Conservation (phyloP, 768 basidiomycete genomes). For the Rhodocollybia butyracea region DNA sequence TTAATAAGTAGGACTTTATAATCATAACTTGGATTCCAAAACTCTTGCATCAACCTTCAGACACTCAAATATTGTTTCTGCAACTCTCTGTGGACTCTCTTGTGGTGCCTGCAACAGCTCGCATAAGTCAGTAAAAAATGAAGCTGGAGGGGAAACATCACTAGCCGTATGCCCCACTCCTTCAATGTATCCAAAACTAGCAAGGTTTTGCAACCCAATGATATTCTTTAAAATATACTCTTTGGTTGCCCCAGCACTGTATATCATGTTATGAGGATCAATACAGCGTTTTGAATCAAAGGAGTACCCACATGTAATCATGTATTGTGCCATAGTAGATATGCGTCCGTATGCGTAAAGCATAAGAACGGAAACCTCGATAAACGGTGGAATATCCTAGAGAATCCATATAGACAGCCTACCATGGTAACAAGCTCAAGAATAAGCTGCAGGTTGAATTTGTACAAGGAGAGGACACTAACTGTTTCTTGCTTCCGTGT, state of each 20-base stretch:
- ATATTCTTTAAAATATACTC: neutral
- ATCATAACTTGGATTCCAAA: no score
- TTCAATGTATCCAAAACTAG: slow-evolving; percentile 2
- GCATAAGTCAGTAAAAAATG: no score
- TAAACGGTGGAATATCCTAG: slow-evolving; percentile 31
- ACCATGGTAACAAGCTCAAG: neutral
- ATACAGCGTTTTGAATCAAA: no score
- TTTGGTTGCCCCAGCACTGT: neutral
- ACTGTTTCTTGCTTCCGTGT: slow-evolving; percentile 44
- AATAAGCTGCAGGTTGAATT: neutral
- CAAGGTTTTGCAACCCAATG: neutral
- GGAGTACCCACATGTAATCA: slow-evolving; percentile 36
- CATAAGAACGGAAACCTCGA: slow-evolving; percentile 26
- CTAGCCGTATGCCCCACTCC: slow-evolving; percentile 1
- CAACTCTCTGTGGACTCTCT: no score
- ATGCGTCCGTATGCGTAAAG: slow-evolving; percentile 36
- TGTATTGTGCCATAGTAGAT: slow-evolving; percentile 44
- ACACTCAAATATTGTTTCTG: no score
- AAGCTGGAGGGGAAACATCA: no score
- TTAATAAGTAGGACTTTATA: no score
- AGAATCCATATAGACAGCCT: slow-evolving; percentile 43
- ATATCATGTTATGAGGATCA: no score
- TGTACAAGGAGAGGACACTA: slow-evolving; percentile 6
- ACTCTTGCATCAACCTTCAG: no score
- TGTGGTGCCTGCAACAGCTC: no score